These are phyloP conservation scores for Chaetoceros muelleri DNA, from an alignment of 108 stramenopile genomes.

Conservation along the genomic window DNA sequence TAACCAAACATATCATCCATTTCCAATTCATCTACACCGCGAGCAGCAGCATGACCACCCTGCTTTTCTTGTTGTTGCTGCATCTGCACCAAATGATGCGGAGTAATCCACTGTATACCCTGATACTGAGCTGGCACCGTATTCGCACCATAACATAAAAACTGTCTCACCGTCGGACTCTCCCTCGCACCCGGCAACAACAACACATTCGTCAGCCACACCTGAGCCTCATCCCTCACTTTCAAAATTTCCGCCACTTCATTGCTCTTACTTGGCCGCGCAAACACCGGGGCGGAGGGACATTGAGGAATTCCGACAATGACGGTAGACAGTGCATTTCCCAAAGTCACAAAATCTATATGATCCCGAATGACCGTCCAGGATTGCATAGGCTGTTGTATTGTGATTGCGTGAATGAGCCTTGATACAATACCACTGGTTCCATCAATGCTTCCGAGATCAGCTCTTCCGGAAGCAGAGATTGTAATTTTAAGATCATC, in stretches of 20 bases:
- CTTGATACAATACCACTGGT: not conserved
- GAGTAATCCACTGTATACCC: constrained; percentile 56
- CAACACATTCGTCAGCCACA: constrained; percentile 54
- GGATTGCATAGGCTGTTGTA: constrained; percentile 68
- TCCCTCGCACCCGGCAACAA: constrained; percentile 46
- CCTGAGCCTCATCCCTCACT: constrained; percentile 48
- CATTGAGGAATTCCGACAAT: constrained; percentile 30
- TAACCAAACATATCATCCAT: constrained; percentile 67
- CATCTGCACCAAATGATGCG: constrained; percentile 4
- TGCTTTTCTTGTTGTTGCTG: constrained; percentile 2
- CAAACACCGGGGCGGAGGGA: constrained; percentile 14
- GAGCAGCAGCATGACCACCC: constrained; percentile 3
- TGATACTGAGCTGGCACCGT: constrained; percentile 76
- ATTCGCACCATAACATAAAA: constrained; percentile 69
- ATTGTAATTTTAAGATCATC: not conserved
- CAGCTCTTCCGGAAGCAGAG: not conserved
- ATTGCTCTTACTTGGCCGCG: not conserved
- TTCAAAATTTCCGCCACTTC: constrained; percentile 26
- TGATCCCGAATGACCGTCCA: constrained; percentile 83
- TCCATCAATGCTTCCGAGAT: not conserved
- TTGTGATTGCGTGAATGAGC: constrained; percentile 64
- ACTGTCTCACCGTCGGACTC: constrained; percentile 50
- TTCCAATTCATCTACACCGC: constrained; percentile 68
- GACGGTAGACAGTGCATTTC: constrained; percentile 24
- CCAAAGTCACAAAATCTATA: constrained; percentile 52